Percentiles rank a stretch among this genome's conserved stretches.
These are phyloP conservation scores for Apiospora kogelbergensis DNA, from an alignment of 2,329 filamentous ascomycete species.

Conservation along the genomic window DNA sequence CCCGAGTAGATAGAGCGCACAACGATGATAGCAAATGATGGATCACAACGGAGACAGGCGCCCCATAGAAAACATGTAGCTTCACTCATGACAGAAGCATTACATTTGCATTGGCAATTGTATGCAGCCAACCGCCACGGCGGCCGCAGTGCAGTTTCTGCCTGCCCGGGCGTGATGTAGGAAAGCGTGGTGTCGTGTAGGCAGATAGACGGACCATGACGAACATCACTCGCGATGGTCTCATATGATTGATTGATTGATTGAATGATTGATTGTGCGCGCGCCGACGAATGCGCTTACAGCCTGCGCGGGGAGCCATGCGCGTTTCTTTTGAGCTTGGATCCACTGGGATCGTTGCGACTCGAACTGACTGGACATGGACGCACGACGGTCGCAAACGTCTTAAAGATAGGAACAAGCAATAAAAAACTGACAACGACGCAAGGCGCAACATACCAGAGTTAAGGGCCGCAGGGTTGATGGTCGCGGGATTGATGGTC, in stretches of 20 bases:
- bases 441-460: slow-evolving; percentile 57
- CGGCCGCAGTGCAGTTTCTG: not conserved
- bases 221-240: not conserved
- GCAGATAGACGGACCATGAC: not conserved
- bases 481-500: slow-evolving; percentile 86
- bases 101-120: slow-evolving; percentile 6
- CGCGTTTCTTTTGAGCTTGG: slow-evolving; percentile 8
- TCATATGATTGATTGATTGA: not conserved
- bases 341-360: slow-evolving; percentile 10
- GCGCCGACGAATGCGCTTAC: slow-evolving; percentile 1
- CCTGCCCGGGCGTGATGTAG: not conserved
- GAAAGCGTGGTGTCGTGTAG: not conserved
- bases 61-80: slow-evolving; percentile 4
- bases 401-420: not conserved
- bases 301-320: not conserved
- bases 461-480: slow-evolving; percentile 60
- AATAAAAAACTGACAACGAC: slow-evolving; percentile 5
- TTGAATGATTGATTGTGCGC: not conserved
- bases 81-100: slow-evolving; percentile 6
- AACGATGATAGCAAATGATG: not conserved
- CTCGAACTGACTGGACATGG: not conserved
- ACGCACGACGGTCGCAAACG: not conserved
- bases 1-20: not conserved
- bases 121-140: not conserved
- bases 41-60: not conserved